Percentiles rank a stretch among this genome's conserved stretches.
These are phyloP conservation scores for Musa schizocarpa DNA, from an alignment of 176 grass and related monocot species.

Conservation along the genomic window DNA sequence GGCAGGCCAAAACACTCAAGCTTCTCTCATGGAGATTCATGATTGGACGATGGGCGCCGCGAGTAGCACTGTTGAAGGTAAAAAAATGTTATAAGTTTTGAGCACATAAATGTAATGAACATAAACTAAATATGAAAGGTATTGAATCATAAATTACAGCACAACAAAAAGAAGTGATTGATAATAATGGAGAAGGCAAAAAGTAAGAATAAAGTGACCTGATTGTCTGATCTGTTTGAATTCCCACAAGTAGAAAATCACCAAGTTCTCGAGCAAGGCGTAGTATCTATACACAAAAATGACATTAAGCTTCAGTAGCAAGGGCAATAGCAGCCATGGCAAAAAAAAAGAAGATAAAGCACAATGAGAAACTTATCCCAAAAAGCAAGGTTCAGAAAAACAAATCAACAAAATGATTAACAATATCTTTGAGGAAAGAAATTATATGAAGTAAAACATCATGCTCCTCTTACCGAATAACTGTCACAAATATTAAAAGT, in stretches of 20 bases:
- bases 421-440: too few species aligned
- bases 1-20: constrained; percentile 81
- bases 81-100: not conserved
- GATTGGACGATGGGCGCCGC: constrained; percentile 48
- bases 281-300: constrained; percentile 51
- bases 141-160: not conserved
- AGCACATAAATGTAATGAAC: not conserved
- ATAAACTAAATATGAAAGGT: too few species aligned
- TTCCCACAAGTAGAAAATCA: constrained; percentile 87
- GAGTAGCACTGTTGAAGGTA: constrained; percentile 55
- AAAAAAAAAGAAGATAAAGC: constrained; percentile 6
- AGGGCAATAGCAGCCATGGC: constrained; percentile 3
- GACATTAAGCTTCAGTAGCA: constrained; percentile 13
- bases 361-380: not conserved
- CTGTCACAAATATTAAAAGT: too few species aligned
- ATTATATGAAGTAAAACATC: too few species aligned
- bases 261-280: constrained; percentile 82
- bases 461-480: too few species aligned
- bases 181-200: not conserved
- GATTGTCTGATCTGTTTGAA: constrained; percentile 71
- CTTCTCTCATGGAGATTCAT: constrained; percentile 90
- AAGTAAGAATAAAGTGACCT: constrained; percentile 33
- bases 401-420: too few species aligned
- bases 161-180: not conserved
- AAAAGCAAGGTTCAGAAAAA: constrained; percentile 4